phyloP scores from a whole-genome alignment of 2,329 filamentous ascomycete species.

The Calonectria multiphialidica region DNA sequence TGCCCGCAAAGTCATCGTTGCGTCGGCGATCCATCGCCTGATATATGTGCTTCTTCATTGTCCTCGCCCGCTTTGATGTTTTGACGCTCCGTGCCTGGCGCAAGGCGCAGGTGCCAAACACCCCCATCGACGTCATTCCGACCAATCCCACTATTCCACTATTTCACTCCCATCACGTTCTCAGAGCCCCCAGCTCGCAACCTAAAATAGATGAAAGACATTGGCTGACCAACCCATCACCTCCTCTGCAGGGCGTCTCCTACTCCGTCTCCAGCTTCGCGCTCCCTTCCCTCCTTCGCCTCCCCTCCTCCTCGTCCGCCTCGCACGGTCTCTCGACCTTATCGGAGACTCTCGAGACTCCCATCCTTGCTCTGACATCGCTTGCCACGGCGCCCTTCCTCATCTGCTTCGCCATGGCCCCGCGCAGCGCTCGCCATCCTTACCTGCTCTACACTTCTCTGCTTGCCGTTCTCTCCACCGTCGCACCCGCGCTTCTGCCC shows the following conservation, averaged over 20 bases:
- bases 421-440: conserved; percentile 81
- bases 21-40: background rate
- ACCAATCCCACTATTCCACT: background rate
- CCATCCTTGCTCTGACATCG: conserved; percentile 75
- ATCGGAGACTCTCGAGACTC: conserved; percentile 70
- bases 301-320: conserved; percentile 81
- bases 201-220: background rate
- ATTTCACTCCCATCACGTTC: conserved; percentile 13
- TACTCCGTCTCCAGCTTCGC: conserved; percentile 85
- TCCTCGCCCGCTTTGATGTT: background rate
- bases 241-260: conserved; percentile 80
- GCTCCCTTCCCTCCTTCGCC: conserved; percentile 82
- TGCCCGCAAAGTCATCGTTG: background rate
- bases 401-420: conserved; percentile 83
- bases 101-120: background rate
- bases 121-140: conserved; percentile 8
- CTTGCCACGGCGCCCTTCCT: conserved; percentile 79
- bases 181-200: background rate
- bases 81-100: background rate
- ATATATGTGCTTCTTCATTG: background rate
- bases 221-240: conserved; percentile 29
- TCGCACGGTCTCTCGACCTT: conserved; percentile 79
- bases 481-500: conserved; percentile 63
- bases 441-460: conserved; percentile 90
- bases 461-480: conserved; percentile 72